A percentile compares a stretch with the other conserved stretches of the same genome.
Evolutionary conservation across 2,329 filamentous ascomycete species (phyloP).

Genomic region (Ceratocystis huliohia): DNA sequence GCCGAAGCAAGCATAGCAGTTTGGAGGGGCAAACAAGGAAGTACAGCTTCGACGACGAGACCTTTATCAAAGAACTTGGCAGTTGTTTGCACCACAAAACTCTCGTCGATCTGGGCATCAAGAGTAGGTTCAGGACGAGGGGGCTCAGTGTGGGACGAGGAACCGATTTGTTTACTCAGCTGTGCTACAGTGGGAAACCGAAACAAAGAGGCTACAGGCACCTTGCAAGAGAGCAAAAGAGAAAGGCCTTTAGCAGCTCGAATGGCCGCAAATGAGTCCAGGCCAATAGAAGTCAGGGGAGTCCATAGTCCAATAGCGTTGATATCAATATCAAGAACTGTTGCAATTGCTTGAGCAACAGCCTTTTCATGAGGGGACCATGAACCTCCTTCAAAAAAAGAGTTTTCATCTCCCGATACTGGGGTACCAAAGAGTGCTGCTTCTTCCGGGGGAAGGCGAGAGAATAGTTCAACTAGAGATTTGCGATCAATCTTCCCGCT

Average conservation of each 20-base stretch:
- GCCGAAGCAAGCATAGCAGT: slow-evolving; percentile 49
- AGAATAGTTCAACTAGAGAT: slow-evolving; percentile 38
- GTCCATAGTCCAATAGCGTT: slow-evolving; percentile 47
- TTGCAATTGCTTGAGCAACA: slow-evolving; percentile 44
- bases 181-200: slow-evolving; percentile 52
- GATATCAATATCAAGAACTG: slow-evolving; percentile 35
- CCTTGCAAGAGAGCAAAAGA: slow-evolving; percentile 31
- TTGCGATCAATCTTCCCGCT: slow-evolving; percentile 62
- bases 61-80: not conserved
- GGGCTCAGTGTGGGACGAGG: not conserved
- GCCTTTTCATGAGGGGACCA: slow-evolving; percentile 44
- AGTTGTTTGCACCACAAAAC: slow-evolving; percentile 27
- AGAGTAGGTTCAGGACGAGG: too few species aligned
- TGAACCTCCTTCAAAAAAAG: not conserved
- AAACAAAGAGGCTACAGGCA: slow-evolving; percentile 59
- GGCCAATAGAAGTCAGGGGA: slow-evolving; percentile 63
- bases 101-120: slow-evolving; percentile 23
- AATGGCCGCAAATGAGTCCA: slow-evolving; percentile 78
- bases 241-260: slow-evolving; percentile 48
- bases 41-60: slow-evolving; percentile 38
- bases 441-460: slow-evolving; percentile 18
- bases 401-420: not conserved
- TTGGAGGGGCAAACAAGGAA: slow-evolving; percentile 60
- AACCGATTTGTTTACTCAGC: slow-evolving; percentile 32
- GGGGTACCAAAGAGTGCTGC: not conserved